Evolutionary conservation across 1,284 basidiomycete genomes (phyloP), one percentile per base, ranked within the genome.

Genomic region (Xerocomus amazonicus): DNA sequence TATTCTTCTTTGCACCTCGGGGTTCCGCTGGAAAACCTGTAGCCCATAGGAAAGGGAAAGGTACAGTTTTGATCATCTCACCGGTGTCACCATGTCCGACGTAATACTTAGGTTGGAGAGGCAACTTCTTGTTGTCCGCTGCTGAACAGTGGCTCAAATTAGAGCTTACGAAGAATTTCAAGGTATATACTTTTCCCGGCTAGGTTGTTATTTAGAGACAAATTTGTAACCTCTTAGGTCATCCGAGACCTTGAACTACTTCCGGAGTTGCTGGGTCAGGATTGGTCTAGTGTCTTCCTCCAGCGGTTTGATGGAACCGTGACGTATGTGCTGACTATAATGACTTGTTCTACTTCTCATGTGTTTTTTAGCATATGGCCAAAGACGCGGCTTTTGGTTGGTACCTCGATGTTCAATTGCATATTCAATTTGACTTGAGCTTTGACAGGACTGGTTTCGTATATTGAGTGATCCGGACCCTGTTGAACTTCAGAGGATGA

Each of bases 1-100:
- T 98, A n/a, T 99, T 99, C 73, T 96, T 97, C 73, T 98, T 97
- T 62, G 92, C 92, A 1, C 90, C 93, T 28, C 79, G 92, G 59
- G 96, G 96, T 4, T 92, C 93, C 0, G 92, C 95, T 3, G 96
- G 96, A 27, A 87, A 87, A 59, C 95, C 95, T 0, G 95, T 97
- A 1, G 90, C 91, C 6, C 92, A 95, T 68, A 78, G 91, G 13
- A 92, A 89, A 65, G 92, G 92, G 48, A 95, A 92, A 81, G 94
- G 89, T 84, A 53, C 35, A 58, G 31, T 47, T 6, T 14, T 0
- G 2, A 33, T 32, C 0, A 27, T 31, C n/a, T 33, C 29, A 2
- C 10, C 19, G 6, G 26, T 9, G 32, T 51, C 27, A 23, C 14
- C 27, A 16, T 26, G 2, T 43, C 16, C 49, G 27, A 64, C 10